Conservation (phyloP, 768 basidiomycete species). For the Termitomyces sp. region DNA sequence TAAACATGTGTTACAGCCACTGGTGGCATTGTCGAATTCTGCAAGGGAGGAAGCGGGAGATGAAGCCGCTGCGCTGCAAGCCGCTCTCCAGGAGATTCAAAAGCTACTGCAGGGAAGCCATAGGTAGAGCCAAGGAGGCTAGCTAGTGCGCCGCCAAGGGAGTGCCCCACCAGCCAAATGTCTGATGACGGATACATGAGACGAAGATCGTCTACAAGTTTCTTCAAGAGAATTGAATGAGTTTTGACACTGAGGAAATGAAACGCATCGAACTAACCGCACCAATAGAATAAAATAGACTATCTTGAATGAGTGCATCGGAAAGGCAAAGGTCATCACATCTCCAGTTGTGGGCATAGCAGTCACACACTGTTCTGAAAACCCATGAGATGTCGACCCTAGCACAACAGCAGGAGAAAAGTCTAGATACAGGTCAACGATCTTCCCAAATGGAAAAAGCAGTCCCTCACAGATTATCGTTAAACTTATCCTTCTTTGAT, state of each 20-base stretch:
- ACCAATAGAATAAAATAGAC: constrained; percentile 88
- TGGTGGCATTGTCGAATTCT: constrained; percentile 19
- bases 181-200: constrained; percentile 76
- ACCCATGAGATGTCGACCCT: constrained; percentile 83
- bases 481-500: constrained; percentile 87
- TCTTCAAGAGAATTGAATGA: constrained; percentile 33
- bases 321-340: constrained; percentile 83
- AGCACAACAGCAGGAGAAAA: constrained; percentile 94
- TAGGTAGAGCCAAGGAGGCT: constrained; percentile 88
- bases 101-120: constrained; percentile 85
- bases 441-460: neutral
- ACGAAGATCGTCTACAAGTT: constrained; percentile 82
- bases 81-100: constrained; percentile 79
- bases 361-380: constrained; percentile 83
- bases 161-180: constrained; percentile 88
- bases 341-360: constrained; percentile 61
- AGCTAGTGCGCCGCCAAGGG: constrained; percentile 86
- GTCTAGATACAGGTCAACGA: constrained; percentile 15
- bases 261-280: constrained; percentile 45
- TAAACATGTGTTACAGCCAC: constrained; percentile 71
- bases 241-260: neutral
- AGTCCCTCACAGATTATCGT: constrained; percentile 65
- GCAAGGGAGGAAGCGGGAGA: constrained; percentile 65
- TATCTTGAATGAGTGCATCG: constrained; percentile 79
- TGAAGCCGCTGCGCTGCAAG: constrained; percentile 77